Conservation (phyloP, 2,329 filamentous ascomycete species). For the Trichoderma gracile region DNA sequence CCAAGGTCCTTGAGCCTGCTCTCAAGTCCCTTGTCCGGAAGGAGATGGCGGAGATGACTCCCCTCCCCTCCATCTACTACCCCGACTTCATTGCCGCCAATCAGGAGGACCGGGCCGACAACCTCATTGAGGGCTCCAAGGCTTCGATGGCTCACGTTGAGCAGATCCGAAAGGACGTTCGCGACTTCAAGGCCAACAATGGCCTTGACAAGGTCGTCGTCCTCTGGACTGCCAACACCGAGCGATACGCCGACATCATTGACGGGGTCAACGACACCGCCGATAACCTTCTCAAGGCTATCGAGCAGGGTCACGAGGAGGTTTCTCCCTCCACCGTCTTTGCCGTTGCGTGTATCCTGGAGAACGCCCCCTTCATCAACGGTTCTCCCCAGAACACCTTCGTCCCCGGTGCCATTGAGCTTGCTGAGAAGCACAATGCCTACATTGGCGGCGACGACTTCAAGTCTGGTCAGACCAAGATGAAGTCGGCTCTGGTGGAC, state of each 20-base stretch:
- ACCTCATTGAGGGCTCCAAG: conserved; percentile 79
- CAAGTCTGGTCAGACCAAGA: conserved; percentile 99
- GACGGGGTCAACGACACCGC: conserved; percentile 94
- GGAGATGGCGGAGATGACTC: conserved; percentile 86
- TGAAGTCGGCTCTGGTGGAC: conserved; percentile 98
- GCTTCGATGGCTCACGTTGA: conserved; percentile 87
- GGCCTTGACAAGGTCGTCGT: conserved; percentile 92
- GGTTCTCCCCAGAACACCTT: conserved; percentile 99
- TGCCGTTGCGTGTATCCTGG: conserved; percentile 89
- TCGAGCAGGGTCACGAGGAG: conserved; percentile 83
- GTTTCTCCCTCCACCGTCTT: conserved; percentile 96
- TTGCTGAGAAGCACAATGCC: conserved; percentile 81
- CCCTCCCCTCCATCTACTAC: conserved; percentile 95
- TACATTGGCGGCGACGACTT: conserved; percentile 99
- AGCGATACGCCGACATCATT: conserved; percentile 88
- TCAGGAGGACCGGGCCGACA: conserved; percentile 95
- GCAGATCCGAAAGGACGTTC: conserved; percentile 89
- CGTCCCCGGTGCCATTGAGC: conserved; percentile 85
- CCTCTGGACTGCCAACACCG: conserved; percentile 98
- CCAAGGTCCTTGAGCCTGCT: conserved; percentile 90
- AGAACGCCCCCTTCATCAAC: conserved; percentile 94
- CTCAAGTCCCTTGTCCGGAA: conserved; percentile 88
- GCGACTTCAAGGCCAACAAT: conserved; percentile 86
- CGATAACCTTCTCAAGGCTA: conserved; percentile 85
- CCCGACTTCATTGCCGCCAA: conserved; percentile 99